Conservation (phyloP, 345 rosid species). For the Carallia brachiata region DNA sequence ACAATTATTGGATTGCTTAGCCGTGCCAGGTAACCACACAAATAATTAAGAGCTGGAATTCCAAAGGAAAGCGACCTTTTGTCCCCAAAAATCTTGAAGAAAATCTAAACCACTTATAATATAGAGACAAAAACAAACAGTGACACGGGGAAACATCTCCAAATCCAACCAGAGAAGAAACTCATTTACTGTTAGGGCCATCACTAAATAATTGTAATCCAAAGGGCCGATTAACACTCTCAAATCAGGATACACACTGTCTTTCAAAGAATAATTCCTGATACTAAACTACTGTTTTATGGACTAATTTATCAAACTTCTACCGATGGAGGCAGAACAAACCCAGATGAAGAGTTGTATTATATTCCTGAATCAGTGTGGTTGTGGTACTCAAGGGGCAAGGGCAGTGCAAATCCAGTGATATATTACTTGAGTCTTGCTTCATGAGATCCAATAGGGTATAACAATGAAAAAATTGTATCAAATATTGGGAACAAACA, state of each 20-base stretch:
- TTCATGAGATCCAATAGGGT: neutral
- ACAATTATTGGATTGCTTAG: constrained; percentile 15
- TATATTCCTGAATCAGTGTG: neutral
- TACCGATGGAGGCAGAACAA: no score
- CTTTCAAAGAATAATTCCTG: no score
- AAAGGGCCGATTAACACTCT: neutral
- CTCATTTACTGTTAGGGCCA: neutral
- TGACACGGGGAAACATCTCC: neutral
- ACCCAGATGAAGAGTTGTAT: neutral
- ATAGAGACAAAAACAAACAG: neutral
- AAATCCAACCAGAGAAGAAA: neutral
- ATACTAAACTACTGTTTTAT: no score
- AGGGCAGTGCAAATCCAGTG: neutral
- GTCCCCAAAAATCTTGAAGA: constrained; percentile 20
- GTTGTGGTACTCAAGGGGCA: neutral
- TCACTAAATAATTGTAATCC: no score
- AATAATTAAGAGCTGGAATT: constrained; percentile 34
- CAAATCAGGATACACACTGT: neutral
- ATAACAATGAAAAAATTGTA: neutral
- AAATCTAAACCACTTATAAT: neutral
- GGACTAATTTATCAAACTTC: no score
- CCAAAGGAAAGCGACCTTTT: constrained; percentile 18
- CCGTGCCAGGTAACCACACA: constrained; percentile 25
- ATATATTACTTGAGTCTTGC: neutral
- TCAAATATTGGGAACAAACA: no score